Evolutionary conservation across 345 rosid genomes (phyloP), one percentile per base, ranked within the genome.

Genomic region (Excoecaria cochinchinensis): DNA sequence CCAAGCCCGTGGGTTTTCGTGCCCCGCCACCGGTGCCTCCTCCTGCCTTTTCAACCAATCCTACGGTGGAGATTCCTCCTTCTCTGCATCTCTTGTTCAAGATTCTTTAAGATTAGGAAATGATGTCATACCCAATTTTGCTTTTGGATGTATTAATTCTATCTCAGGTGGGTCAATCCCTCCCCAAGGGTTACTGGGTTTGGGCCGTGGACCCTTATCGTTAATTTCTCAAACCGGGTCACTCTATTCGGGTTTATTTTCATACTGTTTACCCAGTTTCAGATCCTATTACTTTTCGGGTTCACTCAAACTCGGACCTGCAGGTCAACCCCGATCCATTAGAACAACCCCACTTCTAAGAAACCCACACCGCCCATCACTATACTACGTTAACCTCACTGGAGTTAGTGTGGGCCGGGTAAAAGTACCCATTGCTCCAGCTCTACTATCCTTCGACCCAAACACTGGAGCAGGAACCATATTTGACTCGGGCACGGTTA

Each of bases 181-280:
- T 3, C 92, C 93, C 2, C 96, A 94, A 50, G 97, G 98, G 25
- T 47, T 94, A 67, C 71, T 94, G 88, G 97, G 97, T 46, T 75
- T 92, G 74, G 98, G 98, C 24, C 94, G 94, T 5, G 98, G 98
- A 8, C 76, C 98, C 70, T 74, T 89, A 76, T 94, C 97, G 1
- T 63, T 92, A 24, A 38, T 94, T 42, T 87, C 93, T 0, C 98
- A 89, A 72, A 74, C 96, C 67, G 76, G 83, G 46, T 67, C 93
- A 48, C 85, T 86, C 48, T 94, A 94, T 72, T 89, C 93, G 4
- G 89, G 89, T 21, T 86, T 92, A 14, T 94, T 92, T 84, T 94
- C 97, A 0, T 92, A 90, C 31, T 94, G 98, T 67, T 82, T 94
- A 22, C 98, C 98, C 72, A 94, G 97, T 70, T 90, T 94, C 82